Conservation (phyloP, 2,329 filamentous ascomycete species). For the Calonectria pteridis region DNA sequence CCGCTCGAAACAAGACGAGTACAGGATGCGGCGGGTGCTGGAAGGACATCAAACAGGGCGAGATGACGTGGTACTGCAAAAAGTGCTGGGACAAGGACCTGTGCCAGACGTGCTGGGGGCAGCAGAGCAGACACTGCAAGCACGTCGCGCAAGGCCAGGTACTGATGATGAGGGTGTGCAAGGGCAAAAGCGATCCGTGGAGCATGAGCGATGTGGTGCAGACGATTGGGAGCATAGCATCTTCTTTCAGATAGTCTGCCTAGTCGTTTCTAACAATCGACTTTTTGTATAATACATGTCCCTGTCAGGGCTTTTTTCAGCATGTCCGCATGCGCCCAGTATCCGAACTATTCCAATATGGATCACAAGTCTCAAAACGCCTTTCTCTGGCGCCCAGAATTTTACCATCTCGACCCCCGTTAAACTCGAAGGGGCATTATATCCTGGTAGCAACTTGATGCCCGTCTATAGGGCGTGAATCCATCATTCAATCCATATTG, state of each 20-base stretch:
- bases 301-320: background rate
- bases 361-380: background rate
- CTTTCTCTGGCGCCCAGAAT: background rate
- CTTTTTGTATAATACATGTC: background rate
- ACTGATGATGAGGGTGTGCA: slow-evolving; percentile 31
- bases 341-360: background rate
- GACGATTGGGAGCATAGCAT: slow-evolving; percentile 4
- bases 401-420: background rate
- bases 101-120: slow-evolving; percentile 34
- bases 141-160: slow-evolving; percentile 30
- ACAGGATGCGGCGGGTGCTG: slow-evolving; percentile 27
- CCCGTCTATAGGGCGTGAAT: background rate
- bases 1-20: slow-evolving; percentile 10
- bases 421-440: background rate
- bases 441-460: background rate
- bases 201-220: slow-evolving; percentile 12
- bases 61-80: slow-evolving; percentile 36
- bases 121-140: slow-evolving; percentile 31
- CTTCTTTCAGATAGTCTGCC: background rate
- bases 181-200: slow-evolving; percentile 15
- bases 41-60: slow-evolving; percentile 26
- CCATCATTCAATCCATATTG: background rate
- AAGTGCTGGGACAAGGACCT: slow-evolving; percentile 35
- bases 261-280: background rate
- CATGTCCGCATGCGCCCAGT: too few species aligned